phyloP scores from a whole-genome alignment of 345 rosid genomes.

The Psidium friedrichsthalianum region DNA sequence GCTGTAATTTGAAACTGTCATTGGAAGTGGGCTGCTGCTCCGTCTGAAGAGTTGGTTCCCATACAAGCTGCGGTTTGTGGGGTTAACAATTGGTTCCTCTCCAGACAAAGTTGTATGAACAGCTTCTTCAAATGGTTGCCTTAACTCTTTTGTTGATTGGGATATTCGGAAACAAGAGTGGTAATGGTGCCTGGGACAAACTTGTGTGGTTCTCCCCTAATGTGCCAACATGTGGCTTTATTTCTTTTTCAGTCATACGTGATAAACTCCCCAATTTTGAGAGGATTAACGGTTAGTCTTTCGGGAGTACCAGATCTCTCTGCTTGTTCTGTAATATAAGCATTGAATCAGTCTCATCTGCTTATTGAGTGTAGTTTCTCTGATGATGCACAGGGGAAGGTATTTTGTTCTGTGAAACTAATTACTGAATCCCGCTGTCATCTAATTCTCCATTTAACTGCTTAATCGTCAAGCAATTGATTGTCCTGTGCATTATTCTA shows the following conservation, averaged over 20 bases:
- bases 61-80: not conserved
- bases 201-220: too few species aligned
- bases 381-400: too few species aligned
- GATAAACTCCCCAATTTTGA: not conserved
- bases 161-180: not conserved
- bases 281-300: rapidly evolving
- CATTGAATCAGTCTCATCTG: not conserved
- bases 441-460: too few species aligned
- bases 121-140: not conserved
- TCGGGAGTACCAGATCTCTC: not conserved
- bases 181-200: too few species aligned
- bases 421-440: too few species aligned
- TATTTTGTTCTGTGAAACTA: too few species aligned
- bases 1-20: rapidly evolving
- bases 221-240: not conserved
- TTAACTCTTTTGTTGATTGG: not conserved
- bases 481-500: too few species aligned
- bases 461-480: too few species aligned
- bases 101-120: not conserved
- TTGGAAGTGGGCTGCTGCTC: not conserved
- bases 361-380: not conserved
- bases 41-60: not conserved
- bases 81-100: not conserved
- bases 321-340: not conserved
- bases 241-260: not conserved